Evolutionary conservation across 2,329 filamentous ascomycete species (phyloP), one percentile per base, ranked within the genome.

Genomic region (Trichoderma sp.): DNA sequence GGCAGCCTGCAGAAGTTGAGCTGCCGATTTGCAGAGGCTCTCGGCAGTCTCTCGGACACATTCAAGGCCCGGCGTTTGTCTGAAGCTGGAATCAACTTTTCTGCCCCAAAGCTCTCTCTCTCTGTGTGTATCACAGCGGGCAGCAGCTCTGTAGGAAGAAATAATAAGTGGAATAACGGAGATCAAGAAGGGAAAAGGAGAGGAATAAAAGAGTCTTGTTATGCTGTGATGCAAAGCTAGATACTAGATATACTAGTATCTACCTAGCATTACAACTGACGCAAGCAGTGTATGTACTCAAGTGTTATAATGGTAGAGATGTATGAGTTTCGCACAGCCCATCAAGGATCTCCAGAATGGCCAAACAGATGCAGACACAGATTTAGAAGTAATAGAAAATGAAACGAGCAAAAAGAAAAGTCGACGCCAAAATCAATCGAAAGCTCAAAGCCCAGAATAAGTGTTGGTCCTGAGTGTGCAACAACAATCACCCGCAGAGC

Each of bases 401-500:
- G 29, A 24, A 24, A 62, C 14, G 4, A 58, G 27, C 0, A 43
- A 8, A 33, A 8, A 27, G 21, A 16, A 4, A n/a, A 49, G 2
- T 6, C 8, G 19, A 27, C 4, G 35, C 13, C 13, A 4, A 16
- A 57, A 21, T 19, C 3, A 7, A 24, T 33, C 5, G 19, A 58
- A 2, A 4, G 5, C 21, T 19, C 33, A 21, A 6, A 8, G 19
- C 1, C 37, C 16, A 16, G 29, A 43, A 14, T 35, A 35, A 31
- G 52, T 59, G 33, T 35, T 40, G 52, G 55, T 5, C 24, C 31
- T 55, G 35, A 52, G 53, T 33, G 67, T 52, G 33, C 52, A 62
- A 62, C 56, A 63, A 65, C 31, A 59, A 60, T 55, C 29, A 60
- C 31, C 56, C 43, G 33, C 19, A 24, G 40, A 29, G 24, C 60